Conservation (phyloP, 306 rosid species). For the Trichosanthes truncata region DNA sequence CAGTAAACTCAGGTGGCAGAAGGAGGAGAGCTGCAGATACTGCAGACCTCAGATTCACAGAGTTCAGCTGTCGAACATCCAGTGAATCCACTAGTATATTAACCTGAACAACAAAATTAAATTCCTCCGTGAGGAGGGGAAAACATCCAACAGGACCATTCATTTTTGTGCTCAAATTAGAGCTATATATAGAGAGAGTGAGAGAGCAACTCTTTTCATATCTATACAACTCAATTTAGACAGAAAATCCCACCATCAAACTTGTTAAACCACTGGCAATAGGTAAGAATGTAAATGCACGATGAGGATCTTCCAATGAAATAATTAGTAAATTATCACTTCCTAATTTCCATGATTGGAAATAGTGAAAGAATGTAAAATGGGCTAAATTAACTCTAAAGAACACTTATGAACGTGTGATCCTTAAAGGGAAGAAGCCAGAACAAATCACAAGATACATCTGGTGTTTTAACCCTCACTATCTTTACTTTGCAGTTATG, state of each 20-base stretch:
- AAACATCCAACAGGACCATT: neutral
- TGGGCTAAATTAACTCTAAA: neutral
- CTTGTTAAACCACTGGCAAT: neutral
- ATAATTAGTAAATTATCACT: neutral
- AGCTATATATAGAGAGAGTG: neutral
- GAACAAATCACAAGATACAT: neutral
- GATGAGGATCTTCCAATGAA: neutral
- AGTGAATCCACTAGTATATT: slow-evolving; percentile 54
- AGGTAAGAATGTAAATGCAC: neutral
- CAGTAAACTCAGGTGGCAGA: slow-evolving; percentile 71
- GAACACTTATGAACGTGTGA: neutral
- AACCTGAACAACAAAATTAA: slow-evolving; percentile 36
- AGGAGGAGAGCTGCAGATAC: slow-evolving; percentile 79
- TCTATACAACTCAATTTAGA: neutral
- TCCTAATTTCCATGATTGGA: neutral
- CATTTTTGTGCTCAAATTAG: neutral
- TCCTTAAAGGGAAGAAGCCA: neutral
- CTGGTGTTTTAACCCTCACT: neutral
- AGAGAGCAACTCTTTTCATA: neutral
- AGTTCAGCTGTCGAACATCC: slow-evolving; percentile 39
- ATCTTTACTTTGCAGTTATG: neutral
- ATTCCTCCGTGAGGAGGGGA: neutral
- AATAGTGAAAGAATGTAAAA: neutral
- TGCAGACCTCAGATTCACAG: slow-evolving; percentile 77
- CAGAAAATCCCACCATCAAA: neutral